Evolutionary conservation across 2,329 filamentous ascomycete species (phyloP).

Genomic region (Cercospora beticola): DNA sequence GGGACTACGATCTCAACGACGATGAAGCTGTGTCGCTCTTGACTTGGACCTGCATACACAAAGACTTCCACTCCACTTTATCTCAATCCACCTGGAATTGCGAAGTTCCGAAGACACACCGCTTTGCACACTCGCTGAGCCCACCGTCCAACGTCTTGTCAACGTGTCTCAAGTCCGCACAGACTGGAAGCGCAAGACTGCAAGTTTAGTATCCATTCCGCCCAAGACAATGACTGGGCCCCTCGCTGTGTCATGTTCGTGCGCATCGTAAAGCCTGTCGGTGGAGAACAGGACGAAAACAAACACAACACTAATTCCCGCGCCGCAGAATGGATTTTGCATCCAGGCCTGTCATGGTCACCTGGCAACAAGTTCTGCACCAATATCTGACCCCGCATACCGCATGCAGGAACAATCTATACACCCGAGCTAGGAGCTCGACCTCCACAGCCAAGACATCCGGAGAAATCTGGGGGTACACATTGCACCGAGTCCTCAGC

Average conservation of each 20-base stretch:
- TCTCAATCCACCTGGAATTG: background rate
- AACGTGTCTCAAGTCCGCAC: background rate
- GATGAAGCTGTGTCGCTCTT: background rate
- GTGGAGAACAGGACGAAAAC: background rate
- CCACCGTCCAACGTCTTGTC: background rate
- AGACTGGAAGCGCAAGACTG: background rate
- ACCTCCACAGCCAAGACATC: conserved; percentile 4
- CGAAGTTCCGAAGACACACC: background rate
- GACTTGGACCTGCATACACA: background rate
- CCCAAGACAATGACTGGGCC: background rate
- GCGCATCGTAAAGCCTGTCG: background rate
- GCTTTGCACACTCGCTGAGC: background rate
- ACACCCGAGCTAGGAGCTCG: background rate
- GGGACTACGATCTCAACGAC: background rate
- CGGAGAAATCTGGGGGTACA: conserved; percentile 8
- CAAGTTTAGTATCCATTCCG: background rate
- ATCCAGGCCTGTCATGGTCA: background rate
- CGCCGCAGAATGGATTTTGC: background rate
- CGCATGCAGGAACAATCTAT: conserved; percentile 6
- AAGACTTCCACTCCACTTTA: background rate
- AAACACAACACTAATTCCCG: background rate
- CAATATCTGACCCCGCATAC: background rate
- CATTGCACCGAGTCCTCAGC: background rate
- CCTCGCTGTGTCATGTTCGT: background rate
- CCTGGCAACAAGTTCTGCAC: background rate